These are phyloP conservation scores for Lactarius trivialis DNA, from an alignment of 768 basidiomycete species.

Conservation along the genomic window DNA sequence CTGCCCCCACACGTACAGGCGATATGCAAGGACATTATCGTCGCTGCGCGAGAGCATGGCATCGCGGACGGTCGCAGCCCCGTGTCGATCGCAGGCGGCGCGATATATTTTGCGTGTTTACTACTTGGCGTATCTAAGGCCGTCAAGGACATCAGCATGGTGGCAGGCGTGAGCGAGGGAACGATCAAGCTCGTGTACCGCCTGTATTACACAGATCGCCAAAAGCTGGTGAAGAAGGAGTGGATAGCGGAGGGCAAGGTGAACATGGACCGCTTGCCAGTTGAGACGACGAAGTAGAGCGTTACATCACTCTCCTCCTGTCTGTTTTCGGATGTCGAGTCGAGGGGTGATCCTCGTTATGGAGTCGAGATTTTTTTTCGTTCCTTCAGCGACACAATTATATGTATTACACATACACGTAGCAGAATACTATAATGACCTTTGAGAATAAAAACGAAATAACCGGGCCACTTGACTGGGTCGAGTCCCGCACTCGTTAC, in stretches of 20 bases:
- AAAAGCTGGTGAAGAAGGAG: slow-evolving; percentile 76
- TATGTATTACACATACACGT: neutral
- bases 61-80: slow-evolving; percentile 93
- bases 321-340: neutral
- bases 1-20: slow-evolving; percentile 76
- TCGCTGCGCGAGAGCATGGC: slow-evolving; percentile 72
- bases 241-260: slow-evolving; percentile 81
- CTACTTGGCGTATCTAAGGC: slow-evolving; percentile 70
- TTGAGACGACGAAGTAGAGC: slow-evolving; percentile 25
- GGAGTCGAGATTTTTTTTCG: neutral
- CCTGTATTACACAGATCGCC: slow-evolving; percentile 64
- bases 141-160: slow-evolving; percentile 78
- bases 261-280: slow-evolving; percentile 36
- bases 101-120: slow-evolving; percentile 88
- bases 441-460: neutral
- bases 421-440: neutral
- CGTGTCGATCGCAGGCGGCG: slow-evolving; percentile 97
- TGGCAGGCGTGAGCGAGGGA: slow-evolving; percentile 92
- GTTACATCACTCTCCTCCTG: neutral
- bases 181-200: slow-evolving; percentile 90
- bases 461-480: too few species aligned
- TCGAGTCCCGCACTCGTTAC: neutral
- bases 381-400: neutral
- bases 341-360: neutral
- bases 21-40: slow-evolving; percentile 77